Conservation (phyloP, 768 basidiomycete species). For the Amanita exitialis region DNA sequence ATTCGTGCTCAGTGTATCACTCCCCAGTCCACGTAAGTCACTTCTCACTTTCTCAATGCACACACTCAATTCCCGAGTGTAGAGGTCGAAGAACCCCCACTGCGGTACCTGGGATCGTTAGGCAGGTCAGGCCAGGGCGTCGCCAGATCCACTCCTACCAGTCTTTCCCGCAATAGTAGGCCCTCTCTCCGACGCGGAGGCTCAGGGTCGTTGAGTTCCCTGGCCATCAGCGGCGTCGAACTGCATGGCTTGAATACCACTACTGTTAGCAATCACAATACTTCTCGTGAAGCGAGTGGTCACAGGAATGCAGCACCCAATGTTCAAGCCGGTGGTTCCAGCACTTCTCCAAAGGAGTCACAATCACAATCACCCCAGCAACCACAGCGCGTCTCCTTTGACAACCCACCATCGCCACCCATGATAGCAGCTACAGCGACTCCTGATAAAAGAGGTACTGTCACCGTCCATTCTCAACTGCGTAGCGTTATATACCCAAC, state of each 20-base stretch:
- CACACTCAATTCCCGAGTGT: neutral
- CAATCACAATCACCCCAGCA: neutral
- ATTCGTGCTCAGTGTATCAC: neutral
- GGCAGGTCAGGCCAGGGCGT: neutral
- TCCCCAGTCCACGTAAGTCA: neutral
- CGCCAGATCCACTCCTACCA: neutral
- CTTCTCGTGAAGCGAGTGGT: conserved; percentile 4
- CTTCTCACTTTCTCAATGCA: too few species aligned
- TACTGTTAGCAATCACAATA: too few species aligned
- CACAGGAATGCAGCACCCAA: neutral
- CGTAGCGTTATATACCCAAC: neutral
- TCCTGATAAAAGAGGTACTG: conserved; percentile 27
- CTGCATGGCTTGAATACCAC: neutral
- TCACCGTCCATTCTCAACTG: neutral
- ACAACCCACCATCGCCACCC: conserved; percentile 3
- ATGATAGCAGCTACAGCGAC: conserved; percentile 20
- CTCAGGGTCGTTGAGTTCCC: conserved; percentile 31
- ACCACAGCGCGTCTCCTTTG: conserved; percentile 15
- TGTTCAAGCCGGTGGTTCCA: conserved; percentile 2
- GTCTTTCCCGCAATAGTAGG: neutral
- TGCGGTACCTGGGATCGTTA: neutral
- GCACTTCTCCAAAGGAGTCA: conserved; percentile 3
- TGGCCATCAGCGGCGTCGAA: conserved; percentile 19
- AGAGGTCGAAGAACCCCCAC: neutral
- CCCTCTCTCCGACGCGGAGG: conserved; percentile 22